Conservation (phyloP, 495 filamentous ascomycete species). For the Hypoxylon fragiforme region DNA sequence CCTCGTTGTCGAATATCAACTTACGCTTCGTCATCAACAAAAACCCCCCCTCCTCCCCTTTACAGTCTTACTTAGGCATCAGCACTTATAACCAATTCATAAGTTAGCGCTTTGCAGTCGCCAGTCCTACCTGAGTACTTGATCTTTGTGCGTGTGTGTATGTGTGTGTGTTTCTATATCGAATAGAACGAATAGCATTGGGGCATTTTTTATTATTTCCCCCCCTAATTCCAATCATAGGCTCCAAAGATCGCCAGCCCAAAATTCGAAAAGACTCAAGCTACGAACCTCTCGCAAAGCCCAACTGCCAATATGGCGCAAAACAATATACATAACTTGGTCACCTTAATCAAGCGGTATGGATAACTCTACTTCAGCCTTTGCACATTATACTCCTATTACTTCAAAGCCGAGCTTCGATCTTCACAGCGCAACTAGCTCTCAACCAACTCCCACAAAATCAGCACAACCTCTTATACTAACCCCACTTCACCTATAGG, state of each 20-base stretch:
- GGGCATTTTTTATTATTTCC: neutral
- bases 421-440: neutral
- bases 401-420: neutral
- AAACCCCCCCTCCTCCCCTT: neutral
- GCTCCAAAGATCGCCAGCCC: conserved; percentile 10
- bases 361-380: conserved; percentile 24
- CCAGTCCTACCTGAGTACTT: neutral
- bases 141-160: too few species aligned
- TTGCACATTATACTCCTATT: neutral
- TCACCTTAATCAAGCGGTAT: conserved; percentile 98
- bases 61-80: conserved; percentile 19
- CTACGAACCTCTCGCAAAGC: neutral
- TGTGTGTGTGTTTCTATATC: neutral
- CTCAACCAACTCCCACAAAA: neutral
- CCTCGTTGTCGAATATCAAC: conserved; percentile 9
- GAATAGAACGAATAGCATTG: neutral
- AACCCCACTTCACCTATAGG: conserved; percentile 56
- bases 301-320: conserved; percentile 50
- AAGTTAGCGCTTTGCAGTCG: conserved; percentile 9
- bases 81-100: conserved; percentile 16
- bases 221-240: conserved; percentile 22
- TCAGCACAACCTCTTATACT: neutral
- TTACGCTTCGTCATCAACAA: conserved; percentile 1
- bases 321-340: conserved; percentile 90
- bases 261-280: conserved; percentile 4